Evolutionary conservation across 805 yeast species (phyloP).

Genomic region (Candida gorgasii): DNA sequence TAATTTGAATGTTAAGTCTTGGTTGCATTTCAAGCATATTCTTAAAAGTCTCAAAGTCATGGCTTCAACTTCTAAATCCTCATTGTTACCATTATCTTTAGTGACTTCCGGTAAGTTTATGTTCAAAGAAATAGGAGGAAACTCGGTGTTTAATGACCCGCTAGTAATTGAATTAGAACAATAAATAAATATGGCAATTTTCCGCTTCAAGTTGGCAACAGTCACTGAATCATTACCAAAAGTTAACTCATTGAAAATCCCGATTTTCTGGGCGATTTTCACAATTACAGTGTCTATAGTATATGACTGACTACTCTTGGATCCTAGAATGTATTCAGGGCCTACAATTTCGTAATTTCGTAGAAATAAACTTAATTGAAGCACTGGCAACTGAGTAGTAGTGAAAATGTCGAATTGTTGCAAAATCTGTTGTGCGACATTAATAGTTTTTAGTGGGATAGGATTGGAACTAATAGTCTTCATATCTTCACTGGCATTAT

Average conservation of each 20-base stretch:
- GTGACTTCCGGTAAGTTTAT: conserved; percentile 9
- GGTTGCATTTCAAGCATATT: not conserved
- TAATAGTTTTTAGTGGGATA: conserved; percentile 29
- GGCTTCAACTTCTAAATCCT: conserved; percentile 9
- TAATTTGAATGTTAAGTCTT: not conserved
- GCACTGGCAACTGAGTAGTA: conserved; percentile 49
- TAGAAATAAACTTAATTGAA: conserved; percentile 56
- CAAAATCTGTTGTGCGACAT: conserved; percentile 35
- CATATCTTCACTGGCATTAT: not conserved
- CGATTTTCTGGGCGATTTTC: conserved; percentile 10
- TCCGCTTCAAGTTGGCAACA: conserved; percentile 11
- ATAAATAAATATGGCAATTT: conserved; percentile 10
- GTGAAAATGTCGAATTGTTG: conserved; percentile 32
- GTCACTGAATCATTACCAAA: not conserved
- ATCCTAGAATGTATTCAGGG: conserved; percentile 48
- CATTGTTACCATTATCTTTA: conserved; percentile 9
- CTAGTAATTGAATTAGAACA: conserved; percentile 1
- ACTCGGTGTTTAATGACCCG: conserved; percentile 11
- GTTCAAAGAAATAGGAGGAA: conserved; percentile 2
- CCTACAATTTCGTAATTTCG: conserved; percentile 49
- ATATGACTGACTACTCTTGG: conserved; percentile 7
- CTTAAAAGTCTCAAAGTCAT: conserved; percentile 7
- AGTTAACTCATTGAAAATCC: conserved; percentile 11
- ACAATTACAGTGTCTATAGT: conserved; percentile 8
- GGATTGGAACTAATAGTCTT: conserved; percentile 19